These are phyloP conservation scores for Puccinia polysora DNA, from an alignment of 1,284 basidiomycete species.

Conservation along the genomic window DNA sequence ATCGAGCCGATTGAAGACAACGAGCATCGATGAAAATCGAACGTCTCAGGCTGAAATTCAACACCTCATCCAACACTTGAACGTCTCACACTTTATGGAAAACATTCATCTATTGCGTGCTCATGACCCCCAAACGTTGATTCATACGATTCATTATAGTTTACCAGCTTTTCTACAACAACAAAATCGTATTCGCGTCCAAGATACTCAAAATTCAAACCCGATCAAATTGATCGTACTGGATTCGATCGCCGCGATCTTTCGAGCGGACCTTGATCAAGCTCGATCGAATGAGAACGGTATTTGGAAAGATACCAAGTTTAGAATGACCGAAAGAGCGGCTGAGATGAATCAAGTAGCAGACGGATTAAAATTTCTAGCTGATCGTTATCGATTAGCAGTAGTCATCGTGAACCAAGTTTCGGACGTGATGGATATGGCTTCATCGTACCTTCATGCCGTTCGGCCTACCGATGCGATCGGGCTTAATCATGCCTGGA, in stretches of 20 bases:
- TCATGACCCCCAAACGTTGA: conserved; percentile 62
- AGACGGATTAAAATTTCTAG: conserved; percentile 58
- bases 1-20: conserved; percentile 1
- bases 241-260: conserved; percentile 74
- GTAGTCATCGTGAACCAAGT: conserved; percentile 82
- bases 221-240: conserved; percentile 64
- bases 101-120: conserved; percentile 64
- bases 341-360: conserved; percentile 37
- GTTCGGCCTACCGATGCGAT: background rate
- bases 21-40: background rate
- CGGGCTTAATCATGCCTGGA: too few species aligned
- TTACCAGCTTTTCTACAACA: conserved; percentile 62
- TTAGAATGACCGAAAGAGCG: conserved; percentile 56
- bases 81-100: conserved; percentile 56
- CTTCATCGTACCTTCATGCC: background rate
- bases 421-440: conserved; percentile 63
- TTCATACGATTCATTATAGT: conserved; percentile 63
- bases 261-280: conserved; percentile 59
- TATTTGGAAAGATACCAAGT: conserved; percentile 63
- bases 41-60: background rate
- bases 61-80: conserved; percentile 1
- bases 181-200: conserved; percentile 34
- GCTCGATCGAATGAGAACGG: conserved; percentile 46
- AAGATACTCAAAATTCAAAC: conserved; percentile 58
- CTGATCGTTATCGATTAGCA: conserved; percentile 63